phyloP scores from a whole-genome alignment of 352 stramenopile species.

The Phytophthora vignae region DNA sequence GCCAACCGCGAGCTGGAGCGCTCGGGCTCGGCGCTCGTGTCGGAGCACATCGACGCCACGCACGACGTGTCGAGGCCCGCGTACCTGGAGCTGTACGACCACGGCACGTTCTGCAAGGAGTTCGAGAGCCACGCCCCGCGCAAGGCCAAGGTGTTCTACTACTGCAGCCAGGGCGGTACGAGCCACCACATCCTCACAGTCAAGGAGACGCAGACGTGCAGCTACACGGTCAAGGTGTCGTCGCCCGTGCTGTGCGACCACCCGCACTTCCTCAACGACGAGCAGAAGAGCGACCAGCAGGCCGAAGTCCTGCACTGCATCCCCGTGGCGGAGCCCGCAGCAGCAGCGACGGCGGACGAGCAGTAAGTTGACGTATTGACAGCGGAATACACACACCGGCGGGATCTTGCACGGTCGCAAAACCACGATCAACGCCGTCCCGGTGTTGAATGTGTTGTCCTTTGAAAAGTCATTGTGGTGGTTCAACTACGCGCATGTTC shows the following conservation, averaged over 20 bases:
- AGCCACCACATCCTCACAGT: conserved; percentile 79
- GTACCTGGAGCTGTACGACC: conserved; percentile 74
- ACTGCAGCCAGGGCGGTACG: conserved; percentile 70
- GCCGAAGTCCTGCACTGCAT: conserved; percentile 80
- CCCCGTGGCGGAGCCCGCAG: conserved; percentile 29
- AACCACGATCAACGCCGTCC: conserved; percentile 19
- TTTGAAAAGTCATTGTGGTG: conserved; percentile 10
- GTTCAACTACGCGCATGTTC: neutral
- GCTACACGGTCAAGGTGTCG: conserved; percentile 85
- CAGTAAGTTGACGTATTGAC: conserved; percentile 16
- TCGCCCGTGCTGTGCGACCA: conserved; percentile 79
- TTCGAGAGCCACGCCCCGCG: conserved; percentile 66
- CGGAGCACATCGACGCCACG: conserved; percentile 81
- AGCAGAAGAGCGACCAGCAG: conserved; percentile 59
- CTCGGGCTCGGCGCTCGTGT: conserved; percentile 58
- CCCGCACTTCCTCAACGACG: conserved; percentile 82
- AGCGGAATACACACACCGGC: neutral
- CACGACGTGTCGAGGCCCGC: conserved; percentile 75
- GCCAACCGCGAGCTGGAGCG: conserved; percentile 62
- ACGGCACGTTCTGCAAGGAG: conserved; percentile 79
- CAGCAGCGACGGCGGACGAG: neutral
- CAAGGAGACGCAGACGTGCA: conserved; percentile 87
- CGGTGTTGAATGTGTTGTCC: conserved; percentile 23
- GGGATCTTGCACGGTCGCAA: conserved; percentile 14
- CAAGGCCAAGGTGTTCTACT: conserved; percentile 78